These are phyloP conservation scores for Senna siamea DNA, from an alignment of 306 rosid species.

Conservation along the genomic window DNA sequence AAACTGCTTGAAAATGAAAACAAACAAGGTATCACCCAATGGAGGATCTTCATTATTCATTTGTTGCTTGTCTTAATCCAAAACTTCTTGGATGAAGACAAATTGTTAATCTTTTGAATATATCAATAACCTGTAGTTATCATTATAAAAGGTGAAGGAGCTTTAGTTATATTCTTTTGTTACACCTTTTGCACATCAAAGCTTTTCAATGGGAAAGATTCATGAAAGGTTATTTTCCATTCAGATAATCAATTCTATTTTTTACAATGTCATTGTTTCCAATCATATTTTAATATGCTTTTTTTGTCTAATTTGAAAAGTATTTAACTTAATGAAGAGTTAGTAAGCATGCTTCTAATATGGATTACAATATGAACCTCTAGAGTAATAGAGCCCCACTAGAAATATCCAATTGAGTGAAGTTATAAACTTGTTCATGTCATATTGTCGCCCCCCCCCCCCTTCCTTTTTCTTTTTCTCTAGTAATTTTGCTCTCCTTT, in stretches of 20 bases:
- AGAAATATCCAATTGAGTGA: constrained; percentile 15
- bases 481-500: neutral
- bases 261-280: neutral
- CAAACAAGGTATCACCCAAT: constrained; percentile 65
- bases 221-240: constrained; percentile 8
- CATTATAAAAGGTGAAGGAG: neutral
- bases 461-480: neutral
- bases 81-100: neutral
- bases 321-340: neutral
- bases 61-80: neutral
- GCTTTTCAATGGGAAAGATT: neutral
- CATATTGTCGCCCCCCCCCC: too few species aligned
- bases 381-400: constrained; percentile 11
- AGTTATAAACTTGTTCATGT: neutral
- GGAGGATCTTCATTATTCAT: constrained; percentile 10
- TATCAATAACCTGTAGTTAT: constrained; percentile 10
- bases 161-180: neutral
- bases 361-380: constrained; percentile 4
- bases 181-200: neutral
- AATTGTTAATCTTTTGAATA: neutral
- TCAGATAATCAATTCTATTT: neutral
- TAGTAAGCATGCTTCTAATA: neutral
- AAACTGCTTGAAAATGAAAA: constrained; percentile 72
- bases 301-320: neutral
- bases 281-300: constrained; percentile 3